Evolutionary conservation across 2,329 filamentous ascomycete species (phyloP).

Genomic region (Phaeosphaeriaceae sp.): DNA sequence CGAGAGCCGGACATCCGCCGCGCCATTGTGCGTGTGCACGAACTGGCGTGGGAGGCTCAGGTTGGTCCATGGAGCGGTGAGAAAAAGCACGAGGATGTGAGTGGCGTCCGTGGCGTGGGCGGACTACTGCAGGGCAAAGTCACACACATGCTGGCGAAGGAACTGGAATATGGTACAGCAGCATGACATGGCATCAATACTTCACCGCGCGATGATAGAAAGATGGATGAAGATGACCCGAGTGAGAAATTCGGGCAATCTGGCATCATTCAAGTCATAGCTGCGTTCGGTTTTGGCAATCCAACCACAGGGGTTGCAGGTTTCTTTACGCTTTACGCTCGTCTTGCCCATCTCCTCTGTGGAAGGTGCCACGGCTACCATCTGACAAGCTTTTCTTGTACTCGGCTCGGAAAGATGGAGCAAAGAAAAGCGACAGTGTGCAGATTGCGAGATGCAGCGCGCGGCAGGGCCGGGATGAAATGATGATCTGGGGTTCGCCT

Average conservation of each 20-base stretch:
- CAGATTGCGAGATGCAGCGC: background rate
- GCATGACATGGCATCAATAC: background rate
- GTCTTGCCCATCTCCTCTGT: background rate
- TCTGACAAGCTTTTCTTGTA: background rate
- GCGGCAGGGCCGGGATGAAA: background rate
- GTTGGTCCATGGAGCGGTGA: background rate
- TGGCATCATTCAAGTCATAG: no score
- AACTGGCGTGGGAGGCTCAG: background rate
- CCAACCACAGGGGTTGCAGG: no score
- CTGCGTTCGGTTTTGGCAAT: no score
- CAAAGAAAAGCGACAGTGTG: background rate
- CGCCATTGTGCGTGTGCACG: background rate
- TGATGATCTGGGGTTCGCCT: conserved; percentile 1
- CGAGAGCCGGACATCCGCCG: conserved; percentile 1
- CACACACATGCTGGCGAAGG: background rate
- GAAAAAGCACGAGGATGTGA: background rate
- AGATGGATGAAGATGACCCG: background rate
- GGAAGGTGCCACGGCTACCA: background rate
- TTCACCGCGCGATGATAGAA: background rate
- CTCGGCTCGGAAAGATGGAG: background rate
- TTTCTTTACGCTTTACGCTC: no score
- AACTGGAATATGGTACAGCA: background rate
- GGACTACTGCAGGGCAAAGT: background rate
- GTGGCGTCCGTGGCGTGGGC: background rate
- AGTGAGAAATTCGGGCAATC: background rate